Evolutionary conservation across 1,284 basidiomycete genomes (phyloP), one percentile per base, ranked within the genome.

Genomic region (Chalciporus sp.): DNA sequence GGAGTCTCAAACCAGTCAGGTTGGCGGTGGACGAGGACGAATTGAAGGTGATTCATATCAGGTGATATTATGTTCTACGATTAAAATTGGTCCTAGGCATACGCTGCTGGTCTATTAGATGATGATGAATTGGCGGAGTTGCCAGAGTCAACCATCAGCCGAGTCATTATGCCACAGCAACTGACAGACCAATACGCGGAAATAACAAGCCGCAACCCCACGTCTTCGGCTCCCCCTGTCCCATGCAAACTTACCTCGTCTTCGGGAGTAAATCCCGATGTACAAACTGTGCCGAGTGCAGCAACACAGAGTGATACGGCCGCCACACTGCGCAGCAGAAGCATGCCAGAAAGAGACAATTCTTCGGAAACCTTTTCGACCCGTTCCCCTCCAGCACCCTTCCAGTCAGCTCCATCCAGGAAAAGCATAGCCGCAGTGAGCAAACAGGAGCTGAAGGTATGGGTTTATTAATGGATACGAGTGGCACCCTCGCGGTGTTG

Each of bases 391-490:
- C 23, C 23, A 6, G 23, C 40, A 16, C 17, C 20, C n/a, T 37
- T n/a, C 46, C 49, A 35, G 19, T 41, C 19, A 28, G 31, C 6
- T 19, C 35, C 39, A 17, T 33, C 47, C 12, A 26, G 35, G 28
- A 42, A 49, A 23, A 26, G 16, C 11, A 20, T 28, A 26, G 9
- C 27, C 10, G 17, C 35, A 16, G 20, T 61, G 6, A 51, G 37
- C 39, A 41, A 47, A 47, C 60, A 66, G 44, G 65, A 71, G 23
- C 33, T 69, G n/a, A 58, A 69, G 46, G 66, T 67, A 23, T 31
- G 57, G 46, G 19, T 20, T 26, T n/a, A 33, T 27, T 31, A 28
- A 19, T 33, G 27, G 23, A 19, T 37, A 4, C 17, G 3, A 7
- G 44, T 4, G 26, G 43, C 28, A 16, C 6, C 10, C 12, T 41